Conservation (phyloP, 179 eudicot genomes). For the Beta macrorhiza region DNA sequence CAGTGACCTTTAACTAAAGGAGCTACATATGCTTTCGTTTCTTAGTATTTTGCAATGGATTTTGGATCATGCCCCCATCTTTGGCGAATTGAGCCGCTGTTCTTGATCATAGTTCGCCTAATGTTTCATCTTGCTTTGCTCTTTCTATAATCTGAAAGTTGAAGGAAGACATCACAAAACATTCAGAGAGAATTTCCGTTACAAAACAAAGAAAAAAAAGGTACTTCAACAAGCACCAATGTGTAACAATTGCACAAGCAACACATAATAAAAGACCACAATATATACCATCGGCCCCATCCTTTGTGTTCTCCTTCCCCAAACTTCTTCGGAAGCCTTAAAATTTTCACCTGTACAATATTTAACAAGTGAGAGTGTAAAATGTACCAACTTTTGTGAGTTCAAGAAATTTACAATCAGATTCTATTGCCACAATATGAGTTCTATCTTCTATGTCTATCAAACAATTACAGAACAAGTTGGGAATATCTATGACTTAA, state of each 20-base stretch:
- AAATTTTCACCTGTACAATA: slow-evolving; percentile 7
- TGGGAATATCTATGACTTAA: not conserved
- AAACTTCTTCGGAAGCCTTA: not conserved
- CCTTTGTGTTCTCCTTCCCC: slow-evolving; percentile 8
- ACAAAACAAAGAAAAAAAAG: not conserved
- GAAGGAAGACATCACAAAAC: not conserved
- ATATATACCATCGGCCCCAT: not conserved
- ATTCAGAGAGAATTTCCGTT: not conserved
- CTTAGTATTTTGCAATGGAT: not conserved
- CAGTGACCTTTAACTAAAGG: not conserved
- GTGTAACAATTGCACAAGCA: not conserved
- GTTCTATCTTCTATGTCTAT: not conserved
- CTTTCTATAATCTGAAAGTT: slow-evolving; percentile 3
- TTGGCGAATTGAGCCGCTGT: not conserved
- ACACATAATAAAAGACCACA: not conserved
- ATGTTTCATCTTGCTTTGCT: not conserved
- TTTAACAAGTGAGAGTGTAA: not conserved
- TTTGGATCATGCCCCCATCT: not conserved
- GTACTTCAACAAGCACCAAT: not conserved
- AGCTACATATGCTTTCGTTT: not conserved
- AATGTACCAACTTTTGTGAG: not conserved
- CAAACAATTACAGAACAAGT: not conserved
- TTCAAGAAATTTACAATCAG: not conserved
- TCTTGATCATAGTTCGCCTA: slow-evolving; percentile 4
- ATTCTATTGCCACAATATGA: not conserved